Evolutionary conservation across 2,329 filamentous ascomycete genomes (phyloP), one percentile per base, ranked within the genome.

Genomic region (Trichoderma arundinaceum): DNA sequence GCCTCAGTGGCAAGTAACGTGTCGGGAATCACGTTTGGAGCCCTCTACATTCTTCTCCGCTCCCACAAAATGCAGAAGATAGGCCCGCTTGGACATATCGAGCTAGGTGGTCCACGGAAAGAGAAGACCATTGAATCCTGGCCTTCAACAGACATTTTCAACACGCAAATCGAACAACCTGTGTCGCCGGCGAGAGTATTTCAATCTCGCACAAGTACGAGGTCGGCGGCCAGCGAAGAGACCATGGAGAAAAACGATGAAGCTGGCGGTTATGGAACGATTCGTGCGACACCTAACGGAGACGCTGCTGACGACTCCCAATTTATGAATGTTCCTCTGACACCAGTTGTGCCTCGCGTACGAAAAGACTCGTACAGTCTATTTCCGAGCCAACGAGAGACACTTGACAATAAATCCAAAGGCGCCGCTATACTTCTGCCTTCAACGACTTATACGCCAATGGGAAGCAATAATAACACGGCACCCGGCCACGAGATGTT

Each of bases 11-110:
- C 88, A 2, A 80, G 87, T 15, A 90, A 90, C 72, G 80, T 90
- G 2, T 88, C 88, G 0, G 89, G 89, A 2, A 77, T 91, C 15
- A 81, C 88, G 73, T 88, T 86, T 15, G 87, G 88, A 4, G 84
- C 87, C 15, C 80, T 91, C 28, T 88, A 91, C 70, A 78, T 91
- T 8, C 89, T 90, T 70, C 80, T 92, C 57, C 84, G 89, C 69
- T 87, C 88, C 3, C 89, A 86, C 69, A 85, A 83, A 13, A 80
- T 84, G 12, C 82, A 84, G 12, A 84, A 84, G 32, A 86, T 88
- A 58, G 82, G 76, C 64, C 78, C 80, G 70, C 78, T 79, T 56
- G 78, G 66, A 28, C 68, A 70, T 22, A 70, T 74, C 70, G 83
- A 82, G 73, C 81, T 79, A 69, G 82, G 80, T 71, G 80, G 75